Base-by-base conservation (phyloP, 2,329 filamentous ascomycete genomes). In the Pseudocercospora fijiensis region DNA sequence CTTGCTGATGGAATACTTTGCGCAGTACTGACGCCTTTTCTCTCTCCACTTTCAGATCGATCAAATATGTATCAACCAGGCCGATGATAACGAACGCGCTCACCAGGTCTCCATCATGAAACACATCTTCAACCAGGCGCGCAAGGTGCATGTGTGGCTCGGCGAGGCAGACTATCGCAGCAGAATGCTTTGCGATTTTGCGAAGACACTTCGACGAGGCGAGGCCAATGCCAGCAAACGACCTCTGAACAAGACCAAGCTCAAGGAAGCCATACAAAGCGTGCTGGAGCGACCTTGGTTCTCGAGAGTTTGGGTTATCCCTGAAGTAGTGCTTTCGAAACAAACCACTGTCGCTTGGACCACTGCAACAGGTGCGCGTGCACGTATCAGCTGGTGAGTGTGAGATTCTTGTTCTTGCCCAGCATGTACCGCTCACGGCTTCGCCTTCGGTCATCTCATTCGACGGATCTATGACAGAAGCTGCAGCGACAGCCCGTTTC, bases 101-200 rank as follows among this genome's bases (percentile, higher is more conserved):
- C 65, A 72, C 22, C 76, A 77, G 63, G 73, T 78, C 4, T 69
- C 67, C 3, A 73, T 77, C 27, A 78, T 78, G 75, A 70, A 73
- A 9, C 57, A 73, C 3, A 75, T 78, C 41, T 78, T 75, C 68
- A 67, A 61, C 22, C 61, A 66, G 45, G 66, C 71, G n/a, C 65
- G 65, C 33, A 64, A 71, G 57, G 67, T 73, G 24, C 66, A 70
- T 8, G 64, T 70, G n/a, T 75, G 72, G 70, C 67, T 74, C 4
- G 72, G 72, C 5, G 70, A 73, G n/a, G 65, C 63, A 13, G 71
- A 70, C 41, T 60, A 66, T n/a, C 64, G 69, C n/a, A 71, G 66
- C 18, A 62, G 68, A 47, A 69, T 70, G 63, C 68, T 74, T 2
- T 72, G 68, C 57, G 67, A 68, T 16, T 72, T 70, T 63, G 73